Conservation (phyloP, 768 basidiomycete species). For the Auricularia cornea region DNA sequence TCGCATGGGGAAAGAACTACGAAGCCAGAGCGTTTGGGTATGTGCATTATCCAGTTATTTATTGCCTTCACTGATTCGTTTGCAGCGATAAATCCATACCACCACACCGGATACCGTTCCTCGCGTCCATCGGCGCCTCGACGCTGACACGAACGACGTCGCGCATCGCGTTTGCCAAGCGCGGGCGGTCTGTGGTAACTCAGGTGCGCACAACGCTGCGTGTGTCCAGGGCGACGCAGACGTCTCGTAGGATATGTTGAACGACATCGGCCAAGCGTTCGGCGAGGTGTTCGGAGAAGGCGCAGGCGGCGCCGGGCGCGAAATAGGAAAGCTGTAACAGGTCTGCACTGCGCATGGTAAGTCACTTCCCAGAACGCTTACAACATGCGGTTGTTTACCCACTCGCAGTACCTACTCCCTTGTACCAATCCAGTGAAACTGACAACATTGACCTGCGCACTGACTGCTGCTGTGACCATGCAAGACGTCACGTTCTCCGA, state of each 20-base stretch:
- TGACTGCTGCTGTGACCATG: too few species aligned
- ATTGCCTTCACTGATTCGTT: background rate
- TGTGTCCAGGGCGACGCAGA: too few species aligned
- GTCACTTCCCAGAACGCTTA: too few species aligned
- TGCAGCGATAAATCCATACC: conserved; percentile 46
- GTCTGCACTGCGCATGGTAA: too few species aligned
- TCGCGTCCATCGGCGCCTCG: conserved; percentile 81
- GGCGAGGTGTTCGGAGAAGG: conserved; percentile 59
- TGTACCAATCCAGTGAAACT: too few species aligned
- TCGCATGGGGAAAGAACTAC: conserved; percentile 94
- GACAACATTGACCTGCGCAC: too few species aligned
- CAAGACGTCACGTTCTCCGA: too few species aligned
- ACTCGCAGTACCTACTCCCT: too few species aligned
- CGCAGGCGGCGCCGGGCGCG: too few species aligned
- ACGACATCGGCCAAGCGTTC: conserved; percentile 56
- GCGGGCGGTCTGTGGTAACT: conserved; percentile 73
- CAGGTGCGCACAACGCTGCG: too few species aligned
- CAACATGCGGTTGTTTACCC: too few species aligned
- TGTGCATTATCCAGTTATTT: conserved; percentile 15
- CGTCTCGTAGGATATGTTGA: conserved; percentile 40
- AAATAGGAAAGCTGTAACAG: too few species aligned
- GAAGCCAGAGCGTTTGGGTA: conserved; percentile 79
- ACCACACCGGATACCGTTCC: conserved; percentile 61
- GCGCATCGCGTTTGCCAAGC: conserved; percentile 60
- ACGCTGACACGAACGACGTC: conserved; percentile 85